Conservation (phyloP, 148 eudicot genomes). For the Nyssa sinensis region DNA sequence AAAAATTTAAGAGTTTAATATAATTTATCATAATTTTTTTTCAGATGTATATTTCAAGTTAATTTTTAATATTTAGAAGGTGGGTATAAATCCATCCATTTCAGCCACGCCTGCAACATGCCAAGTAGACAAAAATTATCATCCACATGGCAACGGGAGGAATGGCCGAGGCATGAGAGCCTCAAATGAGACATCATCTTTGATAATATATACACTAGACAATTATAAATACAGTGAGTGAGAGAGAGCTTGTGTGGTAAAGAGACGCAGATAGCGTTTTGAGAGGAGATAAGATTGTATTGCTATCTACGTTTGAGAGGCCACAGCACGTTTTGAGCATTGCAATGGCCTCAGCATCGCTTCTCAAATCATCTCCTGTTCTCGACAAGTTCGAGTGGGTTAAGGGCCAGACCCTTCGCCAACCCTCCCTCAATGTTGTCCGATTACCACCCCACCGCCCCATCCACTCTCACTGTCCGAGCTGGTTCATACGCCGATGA, state of each 20-base stretch:
- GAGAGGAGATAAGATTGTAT: slow-evolving; percentile 46
- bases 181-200: slow-evolving; percentile 62
- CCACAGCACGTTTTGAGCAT: background rate
- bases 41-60: background rate
- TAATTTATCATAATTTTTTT: too few relatives aligned
- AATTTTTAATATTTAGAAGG: slow-evolving; percentile 16
- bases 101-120: slow-evolving; percentile 16
- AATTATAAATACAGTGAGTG: slow-evolving; percentile 34
- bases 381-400: slow-evolving; percentile 81
- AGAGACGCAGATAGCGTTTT: slow-evolving; percentile 32
- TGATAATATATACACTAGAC: slow-evolving; percentile 15
- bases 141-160: slow-evolving; percentile 39
- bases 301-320: background rate
- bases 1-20: too few relatives aligned
- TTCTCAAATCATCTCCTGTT: slow-evolving; percentile 73
- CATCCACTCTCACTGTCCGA: slow-evolving; percentile 44
- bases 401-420: slow-evolving; percentile 74
- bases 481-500: slow-evolving; percentile 83
- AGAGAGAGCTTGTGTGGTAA: slow-evolving; percentile 46
- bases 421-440: slow-evolving; percentile 37
- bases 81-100: slow-evolving; percentile 25
- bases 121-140: slow-evolving; percentile 42
- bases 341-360: slow-evolving; percentile 78
- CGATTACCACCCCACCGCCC: slow-evolving; percentile 39
- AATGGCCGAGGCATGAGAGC: slow-evolving; percentile 50